These are phyloP conservation scores for Pholiota conissans DNA, from an alignment of 768 basidiomycete species.

Conservation along the genomic window DNA sequence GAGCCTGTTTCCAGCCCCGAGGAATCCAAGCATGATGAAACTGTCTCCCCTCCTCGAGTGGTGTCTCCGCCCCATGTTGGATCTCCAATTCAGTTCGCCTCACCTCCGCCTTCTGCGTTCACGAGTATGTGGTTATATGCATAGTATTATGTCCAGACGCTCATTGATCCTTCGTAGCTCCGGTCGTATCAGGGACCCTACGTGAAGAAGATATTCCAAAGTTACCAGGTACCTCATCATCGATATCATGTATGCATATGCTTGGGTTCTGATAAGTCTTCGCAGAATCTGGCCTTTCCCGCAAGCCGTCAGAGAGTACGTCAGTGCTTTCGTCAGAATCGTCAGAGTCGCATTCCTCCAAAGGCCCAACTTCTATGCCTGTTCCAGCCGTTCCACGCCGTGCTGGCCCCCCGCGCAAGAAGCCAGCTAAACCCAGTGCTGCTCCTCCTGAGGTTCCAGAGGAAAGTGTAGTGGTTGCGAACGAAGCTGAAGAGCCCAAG, in stretches of 20 bases:
- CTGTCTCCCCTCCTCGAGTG: not conserved
- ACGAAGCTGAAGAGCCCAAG: not conserved
- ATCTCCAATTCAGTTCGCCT: not conserved
- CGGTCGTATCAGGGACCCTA: too few relatives aligned
- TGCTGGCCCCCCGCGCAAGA: conserved; percentile 73
- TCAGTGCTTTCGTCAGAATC: conserved; percentile 27
- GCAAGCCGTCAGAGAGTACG: conserved; percentile 26
- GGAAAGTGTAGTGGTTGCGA: conserved; percentile 8
- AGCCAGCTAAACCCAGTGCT: conserved; percentile 46
- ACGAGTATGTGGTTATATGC: not conserved
- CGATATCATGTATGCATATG: not conserved
- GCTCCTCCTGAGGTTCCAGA: conserved; percentile 24
- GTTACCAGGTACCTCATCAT: conserved; percentile 14
- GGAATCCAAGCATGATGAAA: conserved; percentile 2
- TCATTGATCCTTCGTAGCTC: not conserved
- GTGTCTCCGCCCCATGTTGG: not conserved
- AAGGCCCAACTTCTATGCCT: conserved; percentile 62
- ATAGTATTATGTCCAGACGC: not conserved
- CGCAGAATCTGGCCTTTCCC: conserved; percentile 16
- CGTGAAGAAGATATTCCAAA: not conserved
- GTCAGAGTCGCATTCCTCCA: conserved; percentile 29
- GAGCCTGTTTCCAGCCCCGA: conserved; percentile 8
- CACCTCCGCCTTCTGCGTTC: not conserved
- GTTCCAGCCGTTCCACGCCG: conserved; percentile 73
- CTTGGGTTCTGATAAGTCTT: not conserved